phyloP scores from a whole-genome alignment of 2,329 filamentous ascomycete species.

The Arthrobotrys pseudoclavata region DNA sequence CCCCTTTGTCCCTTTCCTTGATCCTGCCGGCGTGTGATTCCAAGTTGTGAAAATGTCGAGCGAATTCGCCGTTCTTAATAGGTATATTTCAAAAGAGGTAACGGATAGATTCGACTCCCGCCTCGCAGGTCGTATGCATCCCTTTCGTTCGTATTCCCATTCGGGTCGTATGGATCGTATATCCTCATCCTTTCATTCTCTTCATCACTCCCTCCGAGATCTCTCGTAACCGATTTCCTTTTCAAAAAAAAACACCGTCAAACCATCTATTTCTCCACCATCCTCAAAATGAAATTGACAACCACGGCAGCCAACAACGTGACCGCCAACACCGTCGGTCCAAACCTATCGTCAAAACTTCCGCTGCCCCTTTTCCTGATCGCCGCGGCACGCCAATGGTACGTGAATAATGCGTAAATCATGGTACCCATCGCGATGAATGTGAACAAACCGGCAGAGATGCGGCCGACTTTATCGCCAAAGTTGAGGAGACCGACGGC shows the following conservation, averaged over 20 bases:
- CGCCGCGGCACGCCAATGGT: slow-evolving; percentile 95
- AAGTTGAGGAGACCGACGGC: slow-evolving; percentile 99
- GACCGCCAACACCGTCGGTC: slow-evolving; percentile 89
- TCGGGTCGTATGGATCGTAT: too few species aligned
- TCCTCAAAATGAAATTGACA: slow-evolving; percentile 92
- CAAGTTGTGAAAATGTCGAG: neutral
- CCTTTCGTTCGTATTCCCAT: too few species aligned
- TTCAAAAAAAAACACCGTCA: too few species aligned
- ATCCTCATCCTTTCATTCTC: too few species aligned
- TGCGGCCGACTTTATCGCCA: slow-evolving; percentile 92
- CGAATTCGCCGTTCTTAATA: too few species aligned
- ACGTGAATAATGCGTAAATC: slow-evolving; percentile 93
- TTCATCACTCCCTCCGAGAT: too few species aligned
- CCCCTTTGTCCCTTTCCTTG: neutral
- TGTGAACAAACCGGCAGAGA: slow-evolving; percentile 93
- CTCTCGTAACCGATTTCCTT: too few species aligned
- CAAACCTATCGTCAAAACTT: slow-evolving; percentile 95
- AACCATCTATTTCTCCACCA: slow-evolving; percentile 66
- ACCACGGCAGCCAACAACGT: slow-evolving; percentile 89
- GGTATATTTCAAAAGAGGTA: too few species aligned
- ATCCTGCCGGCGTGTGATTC: neutral
- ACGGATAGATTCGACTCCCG: too few species aligned
- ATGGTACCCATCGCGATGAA: slow-evolving; percentile 94
- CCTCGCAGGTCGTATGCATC: too few species aligned
- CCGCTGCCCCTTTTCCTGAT: slow-evolving; percentile 92